Base-by-base conservation (phyloP, 257 asterid species). In the Solanum piurae region DNA sequence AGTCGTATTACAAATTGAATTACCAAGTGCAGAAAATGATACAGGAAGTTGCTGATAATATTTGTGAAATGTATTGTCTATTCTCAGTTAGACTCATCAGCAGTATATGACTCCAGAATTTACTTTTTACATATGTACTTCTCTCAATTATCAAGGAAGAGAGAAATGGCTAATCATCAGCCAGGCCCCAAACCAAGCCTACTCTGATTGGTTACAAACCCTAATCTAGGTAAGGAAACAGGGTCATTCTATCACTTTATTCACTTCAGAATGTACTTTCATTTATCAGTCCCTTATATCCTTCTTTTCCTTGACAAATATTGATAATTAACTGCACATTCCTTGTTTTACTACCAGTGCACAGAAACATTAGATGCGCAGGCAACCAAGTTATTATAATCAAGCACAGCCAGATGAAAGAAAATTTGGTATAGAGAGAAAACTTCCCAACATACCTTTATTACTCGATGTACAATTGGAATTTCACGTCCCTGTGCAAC, bases 391-490 rank as follows among this genome's bases (percentile, higher is more conserved):
- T 79, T 82, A 29, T 18, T 58, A 62, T 77, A 80, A 83, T 87
- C 60, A 87, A 49, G 83, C 31, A 60, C 21, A 71, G 21, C 55
- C 52, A 60, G n/a, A 52, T 55, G 68, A 40, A 33, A 86, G 74
- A 34, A 86, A 7, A 42, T 46, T 37, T 46, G 36, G 84, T 46
- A 49, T 9, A 44, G 69, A 49, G 73, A 46, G 69, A 13, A 31
- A 10, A 73, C 46, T 68, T 72, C 85, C 29, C 72, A 71, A 23
- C 87, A 83, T 89, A 94, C 99, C 99, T 96, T 96, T 89, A 97
- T 97, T 80, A 96, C 99, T 90, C 99, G 93, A 90, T 97, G 99
- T 84, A 97, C 99, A 34, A 97, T 97, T 60, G 99, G 99, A 95
- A 97, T 97, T 92, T 97, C 99, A 64, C 99, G 98, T 20, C 98